A percentile compares a stretch with the other conserved stretches of the same genome.
Conservation (phyloP, 2,329 filamentous ascomycete genomes). For the Didymella pomorum region DNA sequence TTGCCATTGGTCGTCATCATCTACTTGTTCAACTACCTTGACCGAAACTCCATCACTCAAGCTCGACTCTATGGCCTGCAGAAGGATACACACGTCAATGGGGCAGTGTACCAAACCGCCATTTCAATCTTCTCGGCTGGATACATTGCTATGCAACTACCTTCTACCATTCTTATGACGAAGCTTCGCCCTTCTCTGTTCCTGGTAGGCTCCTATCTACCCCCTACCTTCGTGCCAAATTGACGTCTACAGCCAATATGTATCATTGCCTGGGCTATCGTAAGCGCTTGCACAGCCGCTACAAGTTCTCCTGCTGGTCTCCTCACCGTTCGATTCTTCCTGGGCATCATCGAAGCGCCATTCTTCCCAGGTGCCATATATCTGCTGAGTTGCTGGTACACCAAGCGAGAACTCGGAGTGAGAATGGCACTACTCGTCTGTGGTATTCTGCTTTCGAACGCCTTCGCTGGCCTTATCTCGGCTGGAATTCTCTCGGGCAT, state of each 20-base stretch:
- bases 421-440: background rate
- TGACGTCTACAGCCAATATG: background rate
- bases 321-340: background rate
- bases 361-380: background rate
- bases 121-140: background rate
- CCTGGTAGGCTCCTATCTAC: background rate
- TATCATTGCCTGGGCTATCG: background rate
- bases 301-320: background rate
- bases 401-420: background rate
- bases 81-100: background rate
- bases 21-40: background rate
- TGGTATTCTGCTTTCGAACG: background rate
- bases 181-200: background rate
- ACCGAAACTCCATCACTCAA: background rate
- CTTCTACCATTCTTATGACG: background rate
- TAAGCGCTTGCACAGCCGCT: background rate
- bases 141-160: background rate
- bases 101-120: background rate
- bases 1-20: background rate
- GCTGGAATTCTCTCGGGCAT: background rate
- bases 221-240: background rate
- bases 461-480: background rate
- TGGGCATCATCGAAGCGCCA: background rate
- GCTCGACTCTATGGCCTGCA: background rate
- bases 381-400: background rate